Base-by-base conservation (phyloP, 768 basidiomycete species). In the Amanita brunnescens region DNA sequence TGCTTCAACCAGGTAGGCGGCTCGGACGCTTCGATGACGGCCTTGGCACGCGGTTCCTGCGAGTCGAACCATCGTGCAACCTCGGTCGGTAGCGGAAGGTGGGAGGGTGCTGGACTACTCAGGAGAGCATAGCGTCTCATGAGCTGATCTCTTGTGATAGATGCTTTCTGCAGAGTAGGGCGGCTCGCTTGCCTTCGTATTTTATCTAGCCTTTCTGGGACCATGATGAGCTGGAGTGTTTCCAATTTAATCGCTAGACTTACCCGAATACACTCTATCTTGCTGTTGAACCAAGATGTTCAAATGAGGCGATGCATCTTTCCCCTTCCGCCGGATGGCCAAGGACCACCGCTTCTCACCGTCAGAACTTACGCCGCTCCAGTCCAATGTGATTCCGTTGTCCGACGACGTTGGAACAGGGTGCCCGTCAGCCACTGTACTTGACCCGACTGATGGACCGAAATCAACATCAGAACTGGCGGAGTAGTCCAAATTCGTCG, bases 1-100 rank as follows among this genome's bases (percentile, higher is more conserved):
- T 87, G 83, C 58, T 79, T 84, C 24, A 88, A 66, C 87, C 87
- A 90, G 6, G 80, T 79, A 41, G 85, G 70, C 6, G 87, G 84
- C 59, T 90, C 87, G 0, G 77, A 74, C 47, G 74, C 73, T 49
- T 84, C 84, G 21, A 89, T 61, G 23, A 76, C 70, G n/a, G 69
- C 63, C 52, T 70, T 77, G 7, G 76, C 64, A n/a, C 70, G 58
- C 7, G 64, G 57, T 26, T 77, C 74, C 51, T 79, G 79, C 26
- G 65, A 63, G n/a, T 68, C 62, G 56, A 80, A 78, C 87, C 87
- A 90, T 16, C 74, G 77, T 26, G 71, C 73, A 24, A 80, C 72
- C 38, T 72, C 69, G 16, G 70, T 67, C 40, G 79, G 58, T 6
- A 62, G 61, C 6, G 53, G 38, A 12, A 58, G 44, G 12, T 63